Evolutionary conservation across 345 rosid species (phyloP).

Genomic region (Acer yangbiense): DNA sequence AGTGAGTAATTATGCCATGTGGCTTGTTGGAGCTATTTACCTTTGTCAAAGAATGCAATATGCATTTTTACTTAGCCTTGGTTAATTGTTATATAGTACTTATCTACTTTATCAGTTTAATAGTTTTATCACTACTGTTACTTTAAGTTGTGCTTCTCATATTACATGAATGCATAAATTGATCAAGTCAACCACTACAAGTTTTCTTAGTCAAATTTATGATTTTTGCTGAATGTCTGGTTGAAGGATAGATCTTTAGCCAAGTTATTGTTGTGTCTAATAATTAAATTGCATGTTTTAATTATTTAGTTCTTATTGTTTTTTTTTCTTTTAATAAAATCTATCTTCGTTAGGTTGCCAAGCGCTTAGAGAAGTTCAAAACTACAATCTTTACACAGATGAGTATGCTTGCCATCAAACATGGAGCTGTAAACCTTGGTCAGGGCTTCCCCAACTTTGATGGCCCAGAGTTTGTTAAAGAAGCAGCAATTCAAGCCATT

Average conservation of each 20-base stretch:
- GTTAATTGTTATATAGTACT: neutral
- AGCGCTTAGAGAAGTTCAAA: slow-evolving; percentile 92
- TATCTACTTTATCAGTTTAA: neutral
- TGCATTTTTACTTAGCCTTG: neutral
- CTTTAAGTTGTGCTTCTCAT: neutral
- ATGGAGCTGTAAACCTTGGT: slow-evolving; percentile 90
- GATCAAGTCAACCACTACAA: neutral
- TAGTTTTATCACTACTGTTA: neutral
- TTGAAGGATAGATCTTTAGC: neutral
- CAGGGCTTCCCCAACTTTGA: slow-evolving; percentile 99
- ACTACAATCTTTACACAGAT: slow-evolving; percentile 94
- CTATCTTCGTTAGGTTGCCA: slow-evolving; percentile 56
- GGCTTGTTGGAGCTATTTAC: neutral
- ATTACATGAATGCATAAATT: neutral
- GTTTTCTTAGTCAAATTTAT: neutral
- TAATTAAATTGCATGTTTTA: neutral
- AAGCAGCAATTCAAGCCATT: slow-evolving; percentile 91
- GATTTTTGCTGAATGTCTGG: neutral
- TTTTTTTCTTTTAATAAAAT: neutral
- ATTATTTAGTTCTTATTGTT: neutral
- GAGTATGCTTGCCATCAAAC: slow-evolving; percentile 81
- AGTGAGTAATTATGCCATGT: neutral
- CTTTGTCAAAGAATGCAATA: neutral
- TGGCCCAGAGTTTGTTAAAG: slow-evolving; percentile 94
- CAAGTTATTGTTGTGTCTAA: neutral